Base-by-base conservation (phyloP, 2,329 filamentous ascomycete genomes). In the Verticillium albo-atrum region DNA sequence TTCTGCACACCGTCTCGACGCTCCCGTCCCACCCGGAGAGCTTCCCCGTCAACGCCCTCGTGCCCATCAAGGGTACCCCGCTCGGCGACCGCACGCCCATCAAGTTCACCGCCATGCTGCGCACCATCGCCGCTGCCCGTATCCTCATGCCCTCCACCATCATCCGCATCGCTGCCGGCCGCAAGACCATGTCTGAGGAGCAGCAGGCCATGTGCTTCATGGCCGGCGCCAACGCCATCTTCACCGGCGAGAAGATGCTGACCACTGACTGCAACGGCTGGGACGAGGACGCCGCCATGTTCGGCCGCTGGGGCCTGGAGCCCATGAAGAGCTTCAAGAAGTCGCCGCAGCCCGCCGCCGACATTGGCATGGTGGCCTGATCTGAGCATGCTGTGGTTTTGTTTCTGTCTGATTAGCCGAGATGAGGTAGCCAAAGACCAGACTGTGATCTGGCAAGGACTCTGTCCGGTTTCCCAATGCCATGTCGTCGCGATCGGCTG, bases 201-300 rank as follows among this genome's bases (percentile, higher is more conserved):
- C 89, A 96, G 78, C 92, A 97, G 76, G 88, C 91, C 15, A 72
- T 94, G 65, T 96, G 92, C 74, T 97, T 96, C 77, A 88, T 91
- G 84, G 91, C 92, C 0, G 92, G 92, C 15, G 92, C 92, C 1
- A 97, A 97, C 68, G 92, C 92, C n/a, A 89, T 97, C 34, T 97
- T 97, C 71, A 97, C 92, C 0, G 92, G 92, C 9, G 92, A 97
- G 78, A 96, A 94, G 82, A 96, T 97, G 92, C 74, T 96, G 75
- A 97, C 92, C 4, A 97, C 92, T 0, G 90, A 92, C 60, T 96
- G 91, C 71, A 93, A 91, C 66, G 91, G 91, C 30, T 97, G 91
- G 90, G 91, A 95, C 63, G 90, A 96, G 74, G 92, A 97, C 69
- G 87, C 85, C 63, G 86, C 79, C 50, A 91, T 96, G 86, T 96